These are phyloP conservation scores for Solanum hybrid DNA, from an alignment of 305 asterid genomes.

Conservation along the genomic window DNA sequence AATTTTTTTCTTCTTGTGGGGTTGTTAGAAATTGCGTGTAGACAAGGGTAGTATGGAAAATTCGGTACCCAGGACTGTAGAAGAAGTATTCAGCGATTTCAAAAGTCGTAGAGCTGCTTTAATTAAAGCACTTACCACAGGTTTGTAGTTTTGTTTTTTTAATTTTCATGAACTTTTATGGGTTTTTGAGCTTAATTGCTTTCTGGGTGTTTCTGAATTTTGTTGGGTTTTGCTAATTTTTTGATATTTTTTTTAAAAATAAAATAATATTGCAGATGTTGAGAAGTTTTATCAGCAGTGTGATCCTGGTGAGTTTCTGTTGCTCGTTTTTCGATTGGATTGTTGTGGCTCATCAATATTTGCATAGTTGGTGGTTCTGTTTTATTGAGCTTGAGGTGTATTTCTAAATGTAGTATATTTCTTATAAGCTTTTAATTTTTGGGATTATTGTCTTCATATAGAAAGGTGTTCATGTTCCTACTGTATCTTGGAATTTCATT, in stretches of 20 bases:
- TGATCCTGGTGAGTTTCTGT: constrained; percentile 32
- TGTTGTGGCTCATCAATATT: not conserved
- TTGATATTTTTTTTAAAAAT: not conserved
- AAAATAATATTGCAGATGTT: constrained; percentile 19
- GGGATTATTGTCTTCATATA: not conserved
- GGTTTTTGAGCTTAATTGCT: not conserved
- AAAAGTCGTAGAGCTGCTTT: constrained; percentile 63
- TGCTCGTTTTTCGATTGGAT: not conserved
- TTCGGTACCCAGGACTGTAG: constrained; percentile 65
- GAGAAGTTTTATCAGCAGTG: constrained; percentile 31
- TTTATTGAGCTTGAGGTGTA: not conserved
- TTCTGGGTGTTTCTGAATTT: not conserved
- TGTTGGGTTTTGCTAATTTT: not conserved
- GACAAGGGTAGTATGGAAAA: constrained; percentile 31
- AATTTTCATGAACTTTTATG: not conserved
- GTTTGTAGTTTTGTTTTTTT: constrained; percentile 14
- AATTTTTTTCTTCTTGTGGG: constrained; percentile 1
- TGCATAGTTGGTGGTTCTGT: not conserved
- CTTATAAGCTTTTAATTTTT: not conserved
- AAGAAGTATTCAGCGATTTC: constrained; percentile 71
- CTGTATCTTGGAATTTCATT: not conserved
- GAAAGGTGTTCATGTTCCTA: not conserved
- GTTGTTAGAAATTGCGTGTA: not conserved
- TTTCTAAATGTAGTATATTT: not conserved
- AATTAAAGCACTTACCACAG: constrained; percentile 71